A percentile compares a stretch with the other conserved stretches of the same genome.
These are phyloP conservation scores for Scenedesmus sp. DNA, from an alignment of 163 green algal species.

Conservation along the genomic window DNA sequence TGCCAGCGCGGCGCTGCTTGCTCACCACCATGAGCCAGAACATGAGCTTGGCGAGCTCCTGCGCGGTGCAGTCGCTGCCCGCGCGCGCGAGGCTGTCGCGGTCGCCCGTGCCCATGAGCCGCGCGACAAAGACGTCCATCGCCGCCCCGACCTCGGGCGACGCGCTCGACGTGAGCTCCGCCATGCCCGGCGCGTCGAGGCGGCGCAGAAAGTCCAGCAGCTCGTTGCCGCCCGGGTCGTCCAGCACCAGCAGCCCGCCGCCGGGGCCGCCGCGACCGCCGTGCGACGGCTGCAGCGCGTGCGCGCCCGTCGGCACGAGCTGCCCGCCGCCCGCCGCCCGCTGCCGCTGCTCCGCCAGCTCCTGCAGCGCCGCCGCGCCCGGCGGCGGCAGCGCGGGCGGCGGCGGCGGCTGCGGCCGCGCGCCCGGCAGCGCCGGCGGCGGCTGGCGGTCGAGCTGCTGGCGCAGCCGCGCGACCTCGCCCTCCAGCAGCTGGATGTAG, in stretches of 20 bases:
- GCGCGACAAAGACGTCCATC: slow-evolving; percentile 89
- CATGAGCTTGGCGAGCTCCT: slow-evolving; percentile 73
- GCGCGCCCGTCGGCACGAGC: slow-evolving; percentile 1
- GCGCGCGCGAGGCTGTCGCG: slow-evolving; percentile 58
- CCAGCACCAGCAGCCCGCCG: background rate
- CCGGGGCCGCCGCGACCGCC: slow-evolving; percentile 12
- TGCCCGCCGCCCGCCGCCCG: background rate
- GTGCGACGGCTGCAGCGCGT: slow-evolving; percentile 15
- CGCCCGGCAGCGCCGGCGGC: slow-evolving; percentile 16
- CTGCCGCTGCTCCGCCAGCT: slow-evolving; percentile 16
- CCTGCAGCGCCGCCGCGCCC: background rate
- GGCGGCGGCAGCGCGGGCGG: slow-evolving; percentile 1
- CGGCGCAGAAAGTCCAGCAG: slow-evolving; percentile 88
- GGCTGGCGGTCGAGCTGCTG: slow-evolving; percentile 41
- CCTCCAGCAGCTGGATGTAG: slow-evolving; percentile 91
- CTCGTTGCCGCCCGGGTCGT: slow-evolving; percentile 62
- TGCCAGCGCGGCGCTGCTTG: too few species aligned
- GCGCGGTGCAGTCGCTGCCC: slow-evolving; percentile 57
- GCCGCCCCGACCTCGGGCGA: slow-evolving; percentile 78
- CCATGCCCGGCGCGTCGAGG: slow-evolving; percentile 68
- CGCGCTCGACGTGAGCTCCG: slow-evolving; percentile 60
- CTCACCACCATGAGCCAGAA: slow-evolving; percentile 86
- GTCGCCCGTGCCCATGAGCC: slow-evolving; percentile 78
- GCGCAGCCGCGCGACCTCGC: slow-evolving; percentile 73
- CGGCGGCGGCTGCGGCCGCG: background rate